Conservation (phyloP, 345 rosid genomes). For the Arabidopsis arenosa region DNA sequence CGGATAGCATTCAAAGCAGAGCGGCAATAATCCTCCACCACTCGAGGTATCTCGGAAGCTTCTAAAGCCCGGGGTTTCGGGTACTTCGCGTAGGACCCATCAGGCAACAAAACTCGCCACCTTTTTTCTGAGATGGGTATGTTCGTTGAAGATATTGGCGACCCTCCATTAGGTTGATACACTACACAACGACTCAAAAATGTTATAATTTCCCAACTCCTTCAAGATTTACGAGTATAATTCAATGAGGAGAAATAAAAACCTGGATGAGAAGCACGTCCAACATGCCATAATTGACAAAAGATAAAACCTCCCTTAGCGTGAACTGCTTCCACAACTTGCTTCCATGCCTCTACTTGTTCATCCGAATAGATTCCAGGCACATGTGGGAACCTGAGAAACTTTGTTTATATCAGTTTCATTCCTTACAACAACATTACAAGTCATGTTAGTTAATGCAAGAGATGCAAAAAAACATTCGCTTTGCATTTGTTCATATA, state of each 20-base stretch:
- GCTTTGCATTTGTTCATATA: neutral
- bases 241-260: neutral
- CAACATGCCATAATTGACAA: conserved; percentile 95
- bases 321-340: conserved; percentile 77
- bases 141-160: conserved; percentile 77
- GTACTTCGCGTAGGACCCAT: conserved; percentile 57
- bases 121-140: conserved; percentile 63
- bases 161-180: conserved; percentile 73
- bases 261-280: conserved; percentile 86
- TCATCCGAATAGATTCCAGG: conserved; percentile 86
- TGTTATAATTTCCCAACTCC: neutral
- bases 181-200: conserved; percentile 45
- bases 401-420: neutral
- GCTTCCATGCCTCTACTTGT: conserved; percentile 88
- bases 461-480: neutral
- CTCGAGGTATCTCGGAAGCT: conserved; percentile 55
- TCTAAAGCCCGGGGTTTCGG: conserved; percentile 57
- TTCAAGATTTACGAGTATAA: neutral
- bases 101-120: conserved; percentile 73
- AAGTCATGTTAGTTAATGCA: neutral
- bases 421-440: neutral
- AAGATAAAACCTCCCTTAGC: conserved; percentile 76
- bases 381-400: conserved; percentile 74
- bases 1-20: conserved; percentile 71
- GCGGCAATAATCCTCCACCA: conserved; percentile 62